phyloP scores from a whole-genome alignment of 2,329 filamentous ascomycete genomes.

The Lithohypha guttulata region DNA sequence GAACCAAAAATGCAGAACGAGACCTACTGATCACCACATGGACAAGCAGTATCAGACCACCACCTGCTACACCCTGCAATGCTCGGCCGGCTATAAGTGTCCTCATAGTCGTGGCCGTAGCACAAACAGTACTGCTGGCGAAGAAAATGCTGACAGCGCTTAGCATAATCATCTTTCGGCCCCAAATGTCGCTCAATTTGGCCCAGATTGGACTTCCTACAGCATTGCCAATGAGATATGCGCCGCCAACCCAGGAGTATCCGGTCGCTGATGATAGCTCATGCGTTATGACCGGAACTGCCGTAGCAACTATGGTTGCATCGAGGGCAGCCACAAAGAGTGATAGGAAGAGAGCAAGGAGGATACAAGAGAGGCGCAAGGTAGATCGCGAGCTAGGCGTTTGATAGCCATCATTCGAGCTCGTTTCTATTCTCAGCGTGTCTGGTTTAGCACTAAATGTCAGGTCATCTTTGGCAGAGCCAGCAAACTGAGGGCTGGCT shows the following conservation, averaged over 20 bases:
- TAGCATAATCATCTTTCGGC: constrained; percentile 44
- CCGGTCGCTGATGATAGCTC: constrained; percentile 54
- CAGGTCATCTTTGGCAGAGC: too few species aligned
- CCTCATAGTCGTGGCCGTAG: constrained; percentile 35
- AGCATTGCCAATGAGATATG: constrained; percentile 60
- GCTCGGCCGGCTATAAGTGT: constrained; percentile 45
- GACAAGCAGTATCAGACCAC: constrained; percentile 42
- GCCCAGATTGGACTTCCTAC: constrained; percentile 63
- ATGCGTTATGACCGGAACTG: constrained; percentile 25
- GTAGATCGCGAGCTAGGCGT: too few species aligned
- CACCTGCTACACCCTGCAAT: constrained; percentile 45
- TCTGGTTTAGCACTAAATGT: too few species aligned
- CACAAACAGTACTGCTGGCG: constrained; percentile 40
- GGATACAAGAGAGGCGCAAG: constrained; percentile 18
- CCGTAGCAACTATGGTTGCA: constrained; percentile 26
- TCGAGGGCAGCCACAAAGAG: constrained; percentile 25
- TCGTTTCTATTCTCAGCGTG: too few species aligned
- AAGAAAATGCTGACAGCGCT: constrained; percentile 40
- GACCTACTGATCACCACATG: constrained; percentile 45
- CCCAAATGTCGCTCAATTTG: constrained; percentile 48
- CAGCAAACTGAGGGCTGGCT: too few species aligned
- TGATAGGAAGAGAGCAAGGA: constrained; percentile 22
- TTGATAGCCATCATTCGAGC: too few species aligned
- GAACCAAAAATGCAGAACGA: too few species aligned
- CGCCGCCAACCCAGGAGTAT: constrained; percentile 68